Evolutionary conservation across 2,329 filamentous ascomycete species (phyloP), one percentile per base, ranked within the genome.

Genomic region (Chrysoporthe austroafricana): DNA sequence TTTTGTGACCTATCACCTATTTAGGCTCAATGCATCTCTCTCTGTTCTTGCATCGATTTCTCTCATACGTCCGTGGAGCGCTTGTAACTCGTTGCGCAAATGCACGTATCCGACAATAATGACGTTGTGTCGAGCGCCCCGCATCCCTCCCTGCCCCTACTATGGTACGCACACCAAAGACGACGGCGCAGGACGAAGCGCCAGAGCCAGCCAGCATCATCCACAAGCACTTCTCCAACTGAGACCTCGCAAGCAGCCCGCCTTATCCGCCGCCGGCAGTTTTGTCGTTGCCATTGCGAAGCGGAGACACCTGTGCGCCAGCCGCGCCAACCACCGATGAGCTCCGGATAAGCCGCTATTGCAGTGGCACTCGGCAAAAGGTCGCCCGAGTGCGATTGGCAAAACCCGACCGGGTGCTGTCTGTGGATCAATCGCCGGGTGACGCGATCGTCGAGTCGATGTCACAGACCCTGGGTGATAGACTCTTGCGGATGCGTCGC

Each of bases 291-390:
- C 18, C 21, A 18, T 21, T 48, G 11, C 14, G 3, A n/a, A 11
- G 26, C 11, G 21, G 42, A 14, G 59, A 42, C 46, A 63, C 18
- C 36, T 39, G 34, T 32, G n/a, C 18, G 5, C 18, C 56, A 61
- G 39, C 60, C 64, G 60, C 64, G 44, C 60, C 67, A 61, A 62
- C 60, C 64, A 61, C 11, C 57, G 32, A 21, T 57, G 34, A 57
- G 54, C 61, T 44, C 60, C 42, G 50, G 21, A 32, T 16, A 21
- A 52, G 54, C 50, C 63, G 26, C 48, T 56, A 13, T 50, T 61
- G 63, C 34, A 21, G 54, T 61, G 54, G 32, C 21, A 48, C 60
- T 66, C 61, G 56, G 64, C 64, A 43, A 42, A 64, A 60, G 18
- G 54, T 14, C 39, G 61, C n/a, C 56, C 67, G 61, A 69, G 43